A percentile compares a stretch with the other conserved stretches of the same genome.
phyloP scores from a whole-genome alignment of 2,329 filamentous ascomycete genomes.

The Trichoderma semiorbis region DNA sequence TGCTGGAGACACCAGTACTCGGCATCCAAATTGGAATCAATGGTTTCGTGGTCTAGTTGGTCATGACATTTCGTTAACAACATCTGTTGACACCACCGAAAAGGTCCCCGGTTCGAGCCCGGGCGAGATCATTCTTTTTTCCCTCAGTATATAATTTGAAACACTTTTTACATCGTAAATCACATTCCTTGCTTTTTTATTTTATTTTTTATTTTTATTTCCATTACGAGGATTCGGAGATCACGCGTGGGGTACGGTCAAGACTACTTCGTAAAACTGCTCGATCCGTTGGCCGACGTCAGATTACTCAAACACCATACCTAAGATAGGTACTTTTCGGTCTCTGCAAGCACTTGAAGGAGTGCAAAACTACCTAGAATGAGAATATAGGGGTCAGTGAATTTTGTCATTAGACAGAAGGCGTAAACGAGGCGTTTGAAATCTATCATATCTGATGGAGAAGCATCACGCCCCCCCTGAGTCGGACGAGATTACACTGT shows the following conservation, averaged over 20 bases:
- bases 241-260: not conserved
- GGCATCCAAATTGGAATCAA: not conserved
- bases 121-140: slow-evolving; percentile 17
- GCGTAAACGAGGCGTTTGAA: not conserved
- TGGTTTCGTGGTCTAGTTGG: slow-evolving; percentile 21
- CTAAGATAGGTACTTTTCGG: not conserved
- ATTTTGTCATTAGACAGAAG: not conserved
- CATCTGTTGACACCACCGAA: slow-evolving; percentile 20
- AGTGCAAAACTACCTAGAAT: not conserved
- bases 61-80: slow-evolving; percentile 21
- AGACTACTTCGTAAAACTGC: not conserved
- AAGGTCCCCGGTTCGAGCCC: slow-evolving; percentile 21
- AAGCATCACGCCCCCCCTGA: not conserved
- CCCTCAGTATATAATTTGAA: not conserved
- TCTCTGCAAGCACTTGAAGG: not conserved
- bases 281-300: not conserved
- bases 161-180: not conserved
- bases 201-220: not conserved
- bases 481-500: not conserved
- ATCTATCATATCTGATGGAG: not conserved
- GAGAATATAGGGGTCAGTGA: not conserved
- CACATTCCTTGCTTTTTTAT: not conserved
- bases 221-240: not conserved
- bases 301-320: not conserved
- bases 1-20: not conserved